Base-by-base conservation (phyloP, 78 protist genomes). In the Polysphondylium violaceum region DNA sequence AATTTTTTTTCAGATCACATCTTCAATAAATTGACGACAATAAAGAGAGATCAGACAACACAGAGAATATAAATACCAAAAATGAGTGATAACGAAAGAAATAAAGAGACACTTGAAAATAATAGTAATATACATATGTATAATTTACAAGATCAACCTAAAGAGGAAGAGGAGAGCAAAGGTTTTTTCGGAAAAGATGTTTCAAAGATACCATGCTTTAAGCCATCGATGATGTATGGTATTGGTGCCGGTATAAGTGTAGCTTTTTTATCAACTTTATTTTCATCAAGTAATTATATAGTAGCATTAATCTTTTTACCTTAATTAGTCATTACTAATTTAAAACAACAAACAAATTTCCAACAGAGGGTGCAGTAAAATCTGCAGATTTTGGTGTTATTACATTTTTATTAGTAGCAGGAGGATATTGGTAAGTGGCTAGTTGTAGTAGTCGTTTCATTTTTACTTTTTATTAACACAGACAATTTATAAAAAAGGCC, bases 201-300 rank as follows among this genome's bases (percentile, higher is more conserved):
- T 16, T 50, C 89, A 23, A 41, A 58, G 17, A 58, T 81, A 68
- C 89, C 89, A 2, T 81, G 89, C 43, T 81, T 81, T 19, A 81
- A 68, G 58, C 43, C 36, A 7, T 81, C 89, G 9, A n/a, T 81
- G 19, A 7, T 81, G 3, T 81, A 81, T 68, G 89, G 77, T 29
- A 58, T 81, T 31, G 89, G 89, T 56, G 25, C 77, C 12, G 89
- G 61, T 17, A 44, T 81, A 23, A 44, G 61, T 56, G 89, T 81
- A n/a, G 40, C 76, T 6, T 36, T 71, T 12, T 19, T 81, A 0
- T 36, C 89, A 25, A 35, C 44, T 36, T 27, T 81, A 35, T 68
- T 81, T 29, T 51, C 88, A 64, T 9, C 25, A 33, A 78, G 88
- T 78, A 78, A 8, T 11, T 65, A 19, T 64, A 51, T 47, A 4